Conservation (phyloP, 108 stramenopile genomes). For the Discostella pseudostelligera region DNA sequence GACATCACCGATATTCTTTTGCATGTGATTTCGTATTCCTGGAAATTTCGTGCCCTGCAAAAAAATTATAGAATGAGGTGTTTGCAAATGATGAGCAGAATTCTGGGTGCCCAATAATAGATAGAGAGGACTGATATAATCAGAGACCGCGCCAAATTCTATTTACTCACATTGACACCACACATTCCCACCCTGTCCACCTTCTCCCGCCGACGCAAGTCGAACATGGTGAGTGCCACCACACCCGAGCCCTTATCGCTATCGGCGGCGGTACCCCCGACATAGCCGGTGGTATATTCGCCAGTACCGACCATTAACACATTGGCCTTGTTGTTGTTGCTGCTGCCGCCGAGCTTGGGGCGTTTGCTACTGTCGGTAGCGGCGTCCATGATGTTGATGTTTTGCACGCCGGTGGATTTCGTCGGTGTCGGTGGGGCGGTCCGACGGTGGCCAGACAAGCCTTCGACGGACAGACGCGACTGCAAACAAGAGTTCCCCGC, state of each 20-base stretch:
- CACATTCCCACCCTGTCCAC: slow-evolving; percentile 91
- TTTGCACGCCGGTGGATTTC: too few relatives aligned
- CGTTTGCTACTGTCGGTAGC: slow-evolving; percentile 2
- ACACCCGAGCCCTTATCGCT: slow-evolving; percentile 99
- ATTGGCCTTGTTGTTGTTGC: slow-evolving; percentile 52
- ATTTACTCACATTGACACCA: slow-evolving; percentile 89
- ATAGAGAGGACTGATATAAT: too few relatives aligned
- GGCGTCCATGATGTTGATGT: not conserved
- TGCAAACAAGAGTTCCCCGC: too few relatives aligned
- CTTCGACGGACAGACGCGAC: too few relatives aligned
- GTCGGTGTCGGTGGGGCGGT: too few relatives aligned
- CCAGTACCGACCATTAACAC: slow-evolving; percentile 94
- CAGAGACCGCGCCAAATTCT: not conserved
- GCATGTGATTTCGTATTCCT: slow-evolving; percentile 94
- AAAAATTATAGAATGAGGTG: not conserved
- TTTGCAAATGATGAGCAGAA: too few relatives aligned
- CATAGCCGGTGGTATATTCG: slow-evolving; percentile 97
- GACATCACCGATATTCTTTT: slow-evolving; percentile 85
- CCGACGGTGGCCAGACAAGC: too few relatives aligned
- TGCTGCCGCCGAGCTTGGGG: slow-evolving; percentile 18
- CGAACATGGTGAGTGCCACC: slow-evolving; percentile 96
- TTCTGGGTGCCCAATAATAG: too few relatives aligned
- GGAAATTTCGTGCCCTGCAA: slow-evolving; percentile 93
- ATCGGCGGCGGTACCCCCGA: slow-evolving; percentile 81
- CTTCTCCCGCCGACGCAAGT: slow-evolving; percentile 86